A percentile compares a stretch with the other conserved stretches of the same genome.
Conservation (phyloP, 352 stramenopile species). For the Globisporangium splendens region DNA sequence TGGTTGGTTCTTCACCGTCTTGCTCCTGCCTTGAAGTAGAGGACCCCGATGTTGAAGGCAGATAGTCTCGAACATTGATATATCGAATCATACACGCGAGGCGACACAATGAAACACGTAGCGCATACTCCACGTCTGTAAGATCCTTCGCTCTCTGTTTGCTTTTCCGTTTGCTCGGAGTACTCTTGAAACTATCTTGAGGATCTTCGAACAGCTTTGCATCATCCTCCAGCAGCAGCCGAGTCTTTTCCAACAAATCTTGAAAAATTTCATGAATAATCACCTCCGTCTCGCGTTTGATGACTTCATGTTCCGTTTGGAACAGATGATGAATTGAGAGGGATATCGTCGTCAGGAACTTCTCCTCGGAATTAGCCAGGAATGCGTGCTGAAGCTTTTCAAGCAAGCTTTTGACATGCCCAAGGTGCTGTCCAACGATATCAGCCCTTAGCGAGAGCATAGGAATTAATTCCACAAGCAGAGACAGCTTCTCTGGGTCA, state of each 20-base stretch:
- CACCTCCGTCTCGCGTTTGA: constrained; percentile 76
- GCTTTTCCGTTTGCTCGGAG: constrained; percentile 17
- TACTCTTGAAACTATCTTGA: constrained; percentile 10
- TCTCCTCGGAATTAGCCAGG: constrained; percentile 60
- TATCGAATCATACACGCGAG: constrained; percentile 61
- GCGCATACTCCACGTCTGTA: constrained; percentile 64
- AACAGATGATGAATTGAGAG: constrained; percentile 67
- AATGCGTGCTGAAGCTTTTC: constrained; percentile 78
- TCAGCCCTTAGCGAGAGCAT: constrained; percentile 59
- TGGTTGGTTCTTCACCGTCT: not conserved
- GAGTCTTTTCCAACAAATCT: constrained; percentile 59
- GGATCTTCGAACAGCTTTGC: constrained; percentile 26
- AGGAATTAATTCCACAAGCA: constrained; percentile 75
- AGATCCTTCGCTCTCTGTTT: constrained; percentile 45
- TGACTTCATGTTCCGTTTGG: constrained; percentile 66
- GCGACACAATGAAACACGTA: constrained; percentile 55
- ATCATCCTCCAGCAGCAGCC: constrained; percentile 53
- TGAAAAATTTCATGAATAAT: constrained; percentile 74
- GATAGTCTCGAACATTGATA: constrained; percentile 62
- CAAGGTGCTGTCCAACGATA: constrained; percentile 64
- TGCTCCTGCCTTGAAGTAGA: not conserved
- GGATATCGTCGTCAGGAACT: constrained; percentile 61
- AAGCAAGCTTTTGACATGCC: constrained; percentile 63
- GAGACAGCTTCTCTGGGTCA: constrained; percentile 70
- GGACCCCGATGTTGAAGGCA: constrained; percentile 20